phyloP scores from a whole-genome alignment of 768 basidiomycete species.

The Hortiboletus flavorubellus region DNA sequence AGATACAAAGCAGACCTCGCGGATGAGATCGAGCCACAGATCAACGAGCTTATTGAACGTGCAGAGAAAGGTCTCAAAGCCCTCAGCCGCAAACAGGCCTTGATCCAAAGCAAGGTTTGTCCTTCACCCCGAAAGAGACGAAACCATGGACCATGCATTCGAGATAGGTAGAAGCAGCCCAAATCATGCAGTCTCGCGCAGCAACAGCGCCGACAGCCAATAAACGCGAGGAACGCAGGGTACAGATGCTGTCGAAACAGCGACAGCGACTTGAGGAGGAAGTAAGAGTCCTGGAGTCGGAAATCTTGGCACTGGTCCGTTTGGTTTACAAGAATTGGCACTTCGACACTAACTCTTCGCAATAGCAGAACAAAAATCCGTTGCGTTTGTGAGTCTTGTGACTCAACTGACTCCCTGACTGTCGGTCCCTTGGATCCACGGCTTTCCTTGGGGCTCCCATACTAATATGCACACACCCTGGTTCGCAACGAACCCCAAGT shows the following conservation, averaged over 20 bases:
- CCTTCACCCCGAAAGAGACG: neutral
- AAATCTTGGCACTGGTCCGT: slow-evolving; percentile 55
- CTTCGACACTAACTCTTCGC: slow-evolving; percentile 5
- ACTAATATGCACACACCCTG: neutral
- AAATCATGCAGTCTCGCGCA: slow-evolving; percentile 37
- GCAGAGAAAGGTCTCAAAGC: slow-evolving; percentile 65
- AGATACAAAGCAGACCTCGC: slow-evolving; percentile 72
- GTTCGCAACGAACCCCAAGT: neutral
- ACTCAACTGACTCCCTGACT: neutral
- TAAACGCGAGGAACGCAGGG: slow-evolving; percentile 63
- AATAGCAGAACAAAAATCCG: slow-evolving; percentile 23
- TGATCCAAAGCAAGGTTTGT: slow-evolving; percentile 61
- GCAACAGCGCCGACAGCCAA: slow-evolving; percentile 50
- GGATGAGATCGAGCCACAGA: slow-evolving; percentile 79
- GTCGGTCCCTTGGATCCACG: neutral
- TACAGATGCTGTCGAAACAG: slow-evolving; percentile 64
- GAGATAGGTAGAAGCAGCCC: slow-evolving; percentile 53
- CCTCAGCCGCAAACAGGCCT: slow-evolving; percentile 58
- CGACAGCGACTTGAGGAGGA: slow-evolving; percentile 67
- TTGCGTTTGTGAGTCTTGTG: neutral
- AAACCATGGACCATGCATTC: neutral
- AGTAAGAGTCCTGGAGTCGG: slow-evolving; percentile 53
- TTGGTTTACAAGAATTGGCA: neutral
- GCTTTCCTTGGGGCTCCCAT: neutral
- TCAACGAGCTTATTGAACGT: slow-evolving; percentile 67